Conservation (phyloP, 441 rosid genomes). For the Arabidopsis hybrid region DNA sequence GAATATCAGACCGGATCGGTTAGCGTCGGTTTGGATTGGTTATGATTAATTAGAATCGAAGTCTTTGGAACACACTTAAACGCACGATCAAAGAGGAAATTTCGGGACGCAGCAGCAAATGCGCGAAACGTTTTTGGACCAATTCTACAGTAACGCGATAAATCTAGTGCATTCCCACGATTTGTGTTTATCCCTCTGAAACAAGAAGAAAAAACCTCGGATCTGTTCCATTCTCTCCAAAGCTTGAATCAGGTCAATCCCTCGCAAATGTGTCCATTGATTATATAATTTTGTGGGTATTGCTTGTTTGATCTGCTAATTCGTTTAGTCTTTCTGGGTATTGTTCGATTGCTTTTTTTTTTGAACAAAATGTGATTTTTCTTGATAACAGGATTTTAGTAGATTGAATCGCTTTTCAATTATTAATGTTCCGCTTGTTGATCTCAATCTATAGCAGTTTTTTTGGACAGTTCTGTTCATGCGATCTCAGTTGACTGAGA, state of each 20-base stretch:
- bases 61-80: conserved; percentile 16
- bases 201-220: conserved; percentile 15
- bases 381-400: conserved; percentile 7
- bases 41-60: background rate
- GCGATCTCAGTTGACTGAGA: conserved; percentile 10
- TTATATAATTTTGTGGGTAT: conserved; percentile 11
- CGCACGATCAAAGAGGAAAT: conserved; percentile 43
- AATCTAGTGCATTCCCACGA: conserved; percentile 13
- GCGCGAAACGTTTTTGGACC: conserved; percentile 45
- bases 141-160: conserved; percentile 39
- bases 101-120: conserved; percentile 46
- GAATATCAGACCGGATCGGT: conserved; percentile 7
- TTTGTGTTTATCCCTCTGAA: conserved; percentile 28
- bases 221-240: conserved; percentile 38
- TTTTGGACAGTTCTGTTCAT: background rate
- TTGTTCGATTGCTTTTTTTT: background rate
- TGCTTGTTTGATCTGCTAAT: conserved; percentile 6
- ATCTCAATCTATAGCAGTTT: background rate
- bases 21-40: conserved; percentile 13
- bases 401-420: background rate
- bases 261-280: background rate
- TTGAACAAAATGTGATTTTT: conserved; percentile 7
- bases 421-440: background rate
- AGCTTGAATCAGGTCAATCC: conserved; percentile 40
- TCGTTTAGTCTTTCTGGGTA: background rate